Conservation (phyloP, 305 asterid species). For the Fraxinus platypoda region DNA sequence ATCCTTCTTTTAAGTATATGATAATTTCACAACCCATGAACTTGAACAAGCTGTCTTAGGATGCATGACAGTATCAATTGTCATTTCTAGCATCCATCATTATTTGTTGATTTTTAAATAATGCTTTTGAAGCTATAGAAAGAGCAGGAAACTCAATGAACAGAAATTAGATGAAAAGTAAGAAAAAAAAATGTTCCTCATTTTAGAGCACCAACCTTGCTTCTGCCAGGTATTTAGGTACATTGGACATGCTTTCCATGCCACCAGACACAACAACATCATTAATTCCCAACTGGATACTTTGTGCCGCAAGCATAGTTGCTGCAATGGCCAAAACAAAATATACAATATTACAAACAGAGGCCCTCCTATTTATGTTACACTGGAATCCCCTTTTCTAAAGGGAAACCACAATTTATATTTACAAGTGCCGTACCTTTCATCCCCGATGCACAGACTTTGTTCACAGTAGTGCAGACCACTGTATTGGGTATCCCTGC, state of each 20-base stretch:
- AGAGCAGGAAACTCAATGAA: neutral
- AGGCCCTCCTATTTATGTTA: neutral
- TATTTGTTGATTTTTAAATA: neutral
- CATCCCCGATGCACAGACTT: conserved; percentile 99
- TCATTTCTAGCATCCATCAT: conserved; percentile 2
- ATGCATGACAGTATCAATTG: neutral
- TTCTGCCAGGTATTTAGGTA: conserved; percentile 88
- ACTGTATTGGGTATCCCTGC: conserved; percentile 91
- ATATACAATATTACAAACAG: conserved; percentile 9
- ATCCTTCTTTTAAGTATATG: neutral
- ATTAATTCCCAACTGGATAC: conserved; percentile 85
- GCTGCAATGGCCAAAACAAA: conserved; percentile 50
- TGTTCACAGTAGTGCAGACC: conserved; percentile 86
- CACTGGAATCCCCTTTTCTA: neutral
- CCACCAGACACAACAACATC: conserved; percentile 98
- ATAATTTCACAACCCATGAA: neutral
- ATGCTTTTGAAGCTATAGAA: neutral
- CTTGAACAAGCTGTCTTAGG: neutral
- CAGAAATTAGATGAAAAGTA: neutral
- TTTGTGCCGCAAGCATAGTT: conserved; percentile 92
- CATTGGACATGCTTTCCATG: conserved; percentile 99
- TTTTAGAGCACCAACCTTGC: conserved; percentile 63
- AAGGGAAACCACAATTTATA: neutral
- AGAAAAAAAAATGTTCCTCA: conserved; percentile 4
- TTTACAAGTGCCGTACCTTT: conserved; percentile 55